phyloP scores from a whole-genome alignment of 495 filamentous ascomycete species.

The Annulohypoxylon maeteangense region DNA sequence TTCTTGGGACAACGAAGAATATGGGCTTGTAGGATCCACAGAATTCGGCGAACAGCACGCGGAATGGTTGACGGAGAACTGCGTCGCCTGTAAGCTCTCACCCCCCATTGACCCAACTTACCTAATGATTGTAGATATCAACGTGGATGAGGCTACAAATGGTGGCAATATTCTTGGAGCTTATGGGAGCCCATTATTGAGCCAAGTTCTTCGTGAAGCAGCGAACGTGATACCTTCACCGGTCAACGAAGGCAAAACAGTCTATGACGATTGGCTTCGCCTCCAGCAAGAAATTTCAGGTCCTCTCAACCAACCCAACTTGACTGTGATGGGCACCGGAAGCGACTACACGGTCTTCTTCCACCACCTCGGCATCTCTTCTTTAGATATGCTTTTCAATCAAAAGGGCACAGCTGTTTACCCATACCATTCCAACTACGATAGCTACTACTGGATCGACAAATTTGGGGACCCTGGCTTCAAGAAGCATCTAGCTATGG shows the following conservation, averaged over 20 bases:
- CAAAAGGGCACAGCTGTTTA: slow-evolving; percentile 74
- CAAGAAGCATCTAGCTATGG: slow-evolving; percentile 74
- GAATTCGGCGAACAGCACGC: slow-evolving; percentile 87
- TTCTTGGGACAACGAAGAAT: slow-evolving; percentile 88
- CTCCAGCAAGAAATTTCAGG: slow-evolving; percentile 6
- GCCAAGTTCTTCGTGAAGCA: slow-evolving; percentile 9
- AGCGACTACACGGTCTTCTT: slow-evolving; percentile 85
- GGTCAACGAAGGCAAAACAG: slow-evolving; percentile 40
- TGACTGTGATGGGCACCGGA: slow-evolving; percentile 70
- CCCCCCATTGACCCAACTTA: background rate
- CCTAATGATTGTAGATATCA: slow-evolving; percentile 25
- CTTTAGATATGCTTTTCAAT: slow-evolving; percentile 58
- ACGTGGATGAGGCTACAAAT: slow-evolving; percentile 30
- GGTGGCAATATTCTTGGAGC: slow-evolving; percentile 27
- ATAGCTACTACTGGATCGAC: slow-evolving; percentile 82
- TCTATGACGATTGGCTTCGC: slow-evolving; percentile 70
- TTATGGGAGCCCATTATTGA: slow-evolving; percentile 27
- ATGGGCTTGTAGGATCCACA: slow-evolving; percentile 86
- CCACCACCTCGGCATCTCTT: slow-evolving; percentile 56
- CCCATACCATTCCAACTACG: slow-evolving; percentile 84
- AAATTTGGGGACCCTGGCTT: slow-evolving; percentile 81
- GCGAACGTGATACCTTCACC: slow-evolving; percentile 22
- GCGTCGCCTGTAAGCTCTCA: slow-evolving; percentile 65
- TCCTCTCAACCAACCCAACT: slow-evolving; percentile 62
- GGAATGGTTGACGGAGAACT: slow-evolving; percentile 74